Evolutionary conservation across 2,329 filamentous ascomycete species (phyloP).

Genomic region (Trichoderma sp.): DNA sequence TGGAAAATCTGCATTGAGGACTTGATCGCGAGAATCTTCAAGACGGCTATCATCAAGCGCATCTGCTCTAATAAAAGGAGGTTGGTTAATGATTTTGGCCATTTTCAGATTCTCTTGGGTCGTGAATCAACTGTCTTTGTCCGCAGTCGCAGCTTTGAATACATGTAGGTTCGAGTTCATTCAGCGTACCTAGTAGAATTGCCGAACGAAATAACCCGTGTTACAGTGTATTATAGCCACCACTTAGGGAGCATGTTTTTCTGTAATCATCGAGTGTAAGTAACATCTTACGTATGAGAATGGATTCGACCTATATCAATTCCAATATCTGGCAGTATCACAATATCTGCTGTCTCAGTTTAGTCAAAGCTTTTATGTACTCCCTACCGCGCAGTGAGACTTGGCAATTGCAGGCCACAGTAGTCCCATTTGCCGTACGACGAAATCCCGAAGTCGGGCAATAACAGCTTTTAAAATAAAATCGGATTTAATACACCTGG

Average conservation of each 20-base stretch:
- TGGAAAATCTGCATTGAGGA: background rate
- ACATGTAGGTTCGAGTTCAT: background rate
- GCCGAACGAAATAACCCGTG: background rate
- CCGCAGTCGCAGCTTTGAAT: background rate
- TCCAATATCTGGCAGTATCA: no score
- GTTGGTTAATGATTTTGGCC: background rate
- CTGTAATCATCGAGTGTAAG: no score
- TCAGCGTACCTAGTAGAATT: background rate
- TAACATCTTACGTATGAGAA: no score
- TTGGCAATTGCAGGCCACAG: no score
- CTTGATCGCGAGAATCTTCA: background rate
- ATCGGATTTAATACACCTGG: background rate
- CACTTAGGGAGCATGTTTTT: background rate
- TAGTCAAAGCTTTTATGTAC: no score
- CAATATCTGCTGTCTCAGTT: no score
- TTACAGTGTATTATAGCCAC: background rate
- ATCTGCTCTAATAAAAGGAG: background rate
- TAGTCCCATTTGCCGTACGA: fast-evolving
- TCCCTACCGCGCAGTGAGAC: background rate
- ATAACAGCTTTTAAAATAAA: background rate
- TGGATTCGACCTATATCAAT: no score
- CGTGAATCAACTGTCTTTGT: background rate
- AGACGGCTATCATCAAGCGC: background rate
- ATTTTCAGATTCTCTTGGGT: background rate
- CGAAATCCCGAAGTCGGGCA: background rate